Percentiles rank a stretch among this genome's conserved stretches.
Conservation (phyloP, 202 grass and related monocot genomes). For the Saccharum hybrid region DNA sequence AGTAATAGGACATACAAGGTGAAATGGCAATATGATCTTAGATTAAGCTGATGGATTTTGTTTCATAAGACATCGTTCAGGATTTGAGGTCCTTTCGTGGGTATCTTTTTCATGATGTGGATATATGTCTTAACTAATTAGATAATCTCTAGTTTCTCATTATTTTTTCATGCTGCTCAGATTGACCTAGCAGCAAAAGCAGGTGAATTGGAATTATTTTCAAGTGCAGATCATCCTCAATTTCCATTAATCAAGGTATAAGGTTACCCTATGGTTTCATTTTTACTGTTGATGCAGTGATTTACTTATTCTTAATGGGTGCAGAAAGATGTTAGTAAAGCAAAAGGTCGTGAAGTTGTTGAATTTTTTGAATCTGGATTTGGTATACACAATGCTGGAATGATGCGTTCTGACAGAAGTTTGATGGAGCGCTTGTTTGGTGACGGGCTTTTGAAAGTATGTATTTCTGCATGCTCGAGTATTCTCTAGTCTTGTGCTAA, state of each 20-base stretch:
- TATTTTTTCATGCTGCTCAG: slow-evolving; percentile 47
- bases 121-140: slow-evolving; percentile 29
- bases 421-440: slow-evolving; percentile 91
- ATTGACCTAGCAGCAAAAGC: slow-evolving; percentile 77
- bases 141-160: slow-evolving; percentile 34
- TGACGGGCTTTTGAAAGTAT: slow-evolving; percentile 83
- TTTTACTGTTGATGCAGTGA: slow-evolving; percentile 32
- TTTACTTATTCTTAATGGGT: slow-evolving; percentile 39
- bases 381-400: slow-evolving; percentile 96
- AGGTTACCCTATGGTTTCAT: slow-evolving; percentile 33
- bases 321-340: slow-evolving; percentile 92
- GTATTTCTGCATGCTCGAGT: slow-evolving; percentile 29
- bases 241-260: slow-evolving; percentile 81
- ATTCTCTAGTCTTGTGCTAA: slow-evolving; percentile 38
- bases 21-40: background rate
- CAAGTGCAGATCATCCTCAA: slow-evolving; percentile 77
- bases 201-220: slow-evolving; percentile 75
- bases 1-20: background rate
- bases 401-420: slow-evolving; percentile 92
- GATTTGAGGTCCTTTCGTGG: slow-evolving; percentile 6
- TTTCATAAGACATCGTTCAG: slow-evolving; percentile 12
- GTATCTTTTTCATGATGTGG: slow-evolving; percentile 19
- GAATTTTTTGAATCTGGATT: slow-evolving; percentile 97
- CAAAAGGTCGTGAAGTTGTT: slow-evolving; percentile 85
- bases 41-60: slow-evolving; percentile 33